Evolutionary conservation across 352 stramenopile species (phyloP).

Genomic region (Pythium monospermum): DNA sequence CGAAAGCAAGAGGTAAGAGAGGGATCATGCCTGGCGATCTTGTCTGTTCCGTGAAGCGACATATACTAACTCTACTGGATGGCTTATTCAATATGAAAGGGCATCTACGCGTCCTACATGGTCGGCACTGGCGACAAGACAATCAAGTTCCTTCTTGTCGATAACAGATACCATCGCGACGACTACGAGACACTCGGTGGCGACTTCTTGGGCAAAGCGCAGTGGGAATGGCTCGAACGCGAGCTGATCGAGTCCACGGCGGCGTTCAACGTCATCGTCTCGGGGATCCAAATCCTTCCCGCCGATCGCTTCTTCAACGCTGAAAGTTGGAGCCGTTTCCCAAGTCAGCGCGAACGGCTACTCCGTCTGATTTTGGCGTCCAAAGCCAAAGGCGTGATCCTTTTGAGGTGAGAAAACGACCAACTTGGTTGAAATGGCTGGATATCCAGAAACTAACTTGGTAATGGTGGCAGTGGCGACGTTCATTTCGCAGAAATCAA

Average conservation of each 20-base stretch:
- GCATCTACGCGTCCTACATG: constrained; percentile 84
- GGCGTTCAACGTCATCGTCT: constrained; percentile 92
- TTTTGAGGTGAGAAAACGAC: constrained; percentile 84
- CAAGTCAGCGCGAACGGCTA: constrained; percentile 70
- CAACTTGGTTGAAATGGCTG: too few species aligned
- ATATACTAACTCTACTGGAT: background rate
- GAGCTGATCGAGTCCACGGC: constrained; percentile 75
- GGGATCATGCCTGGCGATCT: too few species aligned
- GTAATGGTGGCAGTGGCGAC: constrained; percentile 90
- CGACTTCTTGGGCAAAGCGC: constrained; percentile 64
- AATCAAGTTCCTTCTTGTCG: constrained; percentile 86
- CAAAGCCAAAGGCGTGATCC: constrained; percentile 79
- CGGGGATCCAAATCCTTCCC: constrained; percentile 86
- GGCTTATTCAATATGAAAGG: constrained; percentile 31
- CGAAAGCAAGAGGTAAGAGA: constrained; percentile 68
- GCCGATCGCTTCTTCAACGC: constrained; percentile 73
- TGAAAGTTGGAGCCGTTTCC: constrained; percentile 90
- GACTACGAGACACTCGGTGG: constrained; percentile 53
- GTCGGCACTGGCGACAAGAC: constrained; percentile 54
- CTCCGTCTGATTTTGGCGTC: constrained; percentile 81
- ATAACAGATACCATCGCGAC: constrained; percentile 86
- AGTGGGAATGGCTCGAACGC: constrained; percentile 85
- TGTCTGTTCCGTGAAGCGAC: too few species aligned
- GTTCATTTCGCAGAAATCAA: constrained; percentile 92
- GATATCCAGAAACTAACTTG: too few species aligned